Base-by-base conservation (phyloP, 352 stramenopile species). In the Phytophthora nicotianae region DNA sequence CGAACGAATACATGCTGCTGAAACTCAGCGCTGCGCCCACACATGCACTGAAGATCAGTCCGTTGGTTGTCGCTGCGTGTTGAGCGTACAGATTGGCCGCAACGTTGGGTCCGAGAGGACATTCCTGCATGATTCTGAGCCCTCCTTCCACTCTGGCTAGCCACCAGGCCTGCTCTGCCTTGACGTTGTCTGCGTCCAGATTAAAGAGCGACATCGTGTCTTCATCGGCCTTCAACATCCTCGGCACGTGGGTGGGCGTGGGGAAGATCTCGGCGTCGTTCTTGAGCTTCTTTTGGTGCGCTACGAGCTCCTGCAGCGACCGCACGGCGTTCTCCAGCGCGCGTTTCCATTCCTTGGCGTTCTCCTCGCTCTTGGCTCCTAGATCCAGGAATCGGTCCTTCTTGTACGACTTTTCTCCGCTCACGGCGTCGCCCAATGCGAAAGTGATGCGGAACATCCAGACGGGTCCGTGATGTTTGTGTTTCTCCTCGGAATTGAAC, bases 401-500 rank as follows among this genome's bases (percentile, higher is more conserved):
- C 76, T 93, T 91, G 79, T 91, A 94, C 13, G 78, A 88, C 66
- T 96, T 95, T 45, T 96, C 88, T 35, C 75, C 77, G 26, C 56
- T 63, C 20, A 82, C 79, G 20, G 56, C 61, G 26, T 82, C 73
- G 11, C 88, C 84, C 10, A 93, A 79, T 2, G 82, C 64, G 63
- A 95, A 95, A 43, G 87, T 95, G 65, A 95, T 93, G 75, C 87
- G 87, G 62, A 95, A 95, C 86, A 95, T 95, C 83, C 84, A 94
- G 20, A 93, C 87, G 11, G 84, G 85, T 0, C 77, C 88, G 65
- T 96, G 86, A 59, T 96, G 88, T 37, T 88, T 88, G 72, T 96
- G 86, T 68, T 93, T 96, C 69, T 96, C 88, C 56, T 95, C 86
- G 37, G 86, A 94, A 59, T 93, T 94, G 49, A 93, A 94, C 23